These are phyloP conservation scores for Astragalus membranaceus DNA, from an alignment of 306 rosid species.

Conservation along the genomic window DNA sequence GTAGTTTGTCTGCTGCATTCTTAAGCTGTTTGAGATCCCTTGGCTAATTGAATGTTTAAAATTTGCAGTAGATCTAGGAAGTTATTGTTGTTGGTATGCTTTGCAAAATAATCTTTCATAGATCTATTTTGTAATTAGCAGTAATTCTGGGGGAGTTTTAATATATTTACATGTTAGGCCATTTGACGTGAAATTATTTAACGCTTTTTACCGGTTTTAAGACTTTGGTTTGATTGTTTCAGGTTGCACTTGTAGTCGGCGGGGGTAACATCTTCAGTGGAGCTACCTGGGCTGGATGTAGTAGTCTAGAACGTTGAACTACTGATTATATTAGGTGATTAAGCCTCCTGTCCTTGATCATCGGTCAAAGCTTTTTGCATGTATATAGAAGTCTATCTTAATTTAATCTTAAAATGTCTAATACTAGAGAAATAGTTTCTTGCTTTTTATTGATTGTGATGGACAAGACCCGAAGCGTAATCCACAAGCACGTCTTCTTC, in stretches of 20 bases:
- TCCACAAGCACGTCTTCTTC: too few relatives aligned
- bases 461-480: too few relatives aligned
- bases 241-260: conserved; percentile 96
- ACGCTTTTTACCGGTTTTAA: background rate
- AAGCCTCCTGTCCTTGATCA: background rate
- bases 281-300: conserved; percentile 80
- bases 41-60: too few relatives aligned
- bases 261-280: conserved; percentile 98
- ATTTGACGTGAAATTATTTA: background rate
- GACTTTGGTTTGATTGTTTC: conserved; percentile 29
- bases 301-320: conserved; percentile 91
- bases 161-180: conserved; percentile 9
- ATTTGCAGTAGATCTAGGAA: too few relatives aligned
- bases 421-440: too few relatives aligned
- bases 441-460: too few relatives aligned
- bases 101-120: too few relatives aligned
- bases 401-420: conserved; percentile 3
- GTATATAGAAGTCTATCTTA: background rate
- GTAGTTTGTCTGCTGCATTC: background rate
- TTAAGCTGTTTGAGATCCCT: background rate
- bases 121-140: background rate
- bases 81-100: too few relatives aligned
- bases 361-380: conserved; percentile 12
- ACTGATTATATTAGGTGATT: conserved; percentile 90
- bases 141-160: background rate